Evolutionary conservation across 306 rosid genomes (phyloP).

Genomic region (Biancaea sappan): DNA sequence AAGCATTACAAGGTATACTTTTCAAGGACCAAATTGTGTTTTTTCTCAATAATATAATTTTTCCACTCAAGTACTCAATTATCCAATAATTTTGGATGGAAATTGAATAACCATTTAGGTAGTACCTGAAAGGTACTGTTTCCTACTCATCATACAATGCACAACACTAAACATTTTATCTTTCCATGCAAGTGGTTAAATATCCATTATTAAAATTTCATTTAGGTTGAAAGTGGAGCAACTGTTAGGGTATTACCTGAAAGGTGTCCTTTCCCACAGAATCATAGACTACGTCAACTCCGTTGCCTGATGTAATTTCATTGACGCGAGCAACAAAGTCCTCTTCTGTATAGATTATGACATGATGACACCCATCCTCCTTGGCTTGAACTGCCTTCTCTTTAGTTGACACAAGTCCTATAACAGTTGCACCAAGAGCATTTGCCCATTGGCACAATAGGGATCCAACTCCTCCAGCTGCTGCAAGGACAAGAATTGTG

Average conservation of each 20-base stretch:
- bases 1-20: too few species aligned
- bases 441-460: constrained; percentile 95
- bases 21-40: too few species aligned
- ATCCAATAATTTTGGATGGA: background rate
- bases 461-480: constrained; percentile 98
- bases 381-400: constrained; percentile 94
- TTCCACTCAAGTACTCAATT: constrained; percentile 7
- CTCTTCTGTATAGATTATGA: constrained; percentile 67
- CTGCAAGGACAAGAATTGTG: constrained; percentile 82
- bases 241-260: constrained; percentile 49
- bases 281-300: constrained; percentile 93
- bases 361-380: constrained; percentile 91
- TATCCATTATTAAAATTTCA: constrained; percentile 21
- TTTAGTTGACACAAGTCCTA: constrained; percentile 80
- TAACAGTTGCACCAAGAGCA: constrained; percentile 87
- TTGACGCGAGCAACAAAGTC: constrained; percentile 80
- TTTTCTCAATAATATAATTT: background rate
- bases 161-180: background rate
- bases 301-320: constrained; percentile 78
- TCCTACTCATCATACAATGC: constrained; percentile 45
- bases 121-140: too few species aligned
- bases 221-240: constrained; percentile 3
- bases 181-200: constrained; percentile 22
- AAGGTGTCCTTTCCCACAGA: constrained; percentile 94
- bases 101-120: background rate